Base-by-base conservation (phyloP, 106 monocot species). In the Dendrobium officinale region DNA sequence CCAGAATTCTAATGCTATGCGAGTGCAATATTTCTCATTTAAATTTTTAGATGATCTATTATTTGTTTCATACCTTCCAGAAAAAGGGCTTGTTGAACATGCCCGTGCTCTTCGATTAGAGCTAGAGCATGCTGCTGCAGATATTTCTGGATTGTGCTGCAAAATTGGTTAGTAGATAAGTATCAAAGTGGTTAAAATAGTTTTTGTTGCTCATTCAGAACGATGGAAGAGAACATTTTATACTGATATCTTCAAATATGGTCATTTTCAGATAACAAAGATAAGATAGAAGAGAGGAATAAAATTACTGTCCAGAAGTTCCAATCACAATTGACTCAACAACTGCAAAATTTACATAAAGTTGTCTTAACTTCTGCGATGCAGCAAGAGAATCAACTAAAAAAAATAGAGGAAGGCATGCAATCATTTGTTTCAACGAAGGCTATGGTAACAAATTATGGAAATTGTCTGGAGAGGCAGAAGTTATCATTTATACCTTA, bases 301-400 rank as follows among this genome's bases (percentile, higher is more conserved):
- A 90, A 27, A 74, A 85, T 64, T n/a, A 67, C 86, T 43, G 74
- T 95, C 75, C 81, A 88, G 79, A 86, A 67, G 10, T 90, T 95
- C 75, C 85, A 81, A 56, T 81, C 86, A 76, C 85, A 88, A 31
- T 82, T 95, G 77, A 80, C 85, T 80, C 61, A 85, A 47, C 83
- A 90, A n/a, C 86, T 95, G 26, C 83, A 90, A 41, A 37, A 84
- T 33, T 85, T 95, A 87, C 88, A 90, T 49, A 75, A 80, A 58
- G 86, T 81, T 1, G 85, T 95, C 58, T 88, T 92, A 77, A 19
- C 74, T 78, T 92, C 92, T 83, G 85, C 86, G 17, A 75, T 79
- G 56, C 87, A 87, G 82, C 94, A 92, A 78, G 94, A 95, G 77
- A 87, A 73, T 70, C 89, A 92, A 80, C 82, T 92, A 48, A 90